These are phyloP conservation scores for Aspergillus sp. DNA, from an alignment of 2,329 filamentous ascomycete species.

Conservation along the genomic window DNA sequence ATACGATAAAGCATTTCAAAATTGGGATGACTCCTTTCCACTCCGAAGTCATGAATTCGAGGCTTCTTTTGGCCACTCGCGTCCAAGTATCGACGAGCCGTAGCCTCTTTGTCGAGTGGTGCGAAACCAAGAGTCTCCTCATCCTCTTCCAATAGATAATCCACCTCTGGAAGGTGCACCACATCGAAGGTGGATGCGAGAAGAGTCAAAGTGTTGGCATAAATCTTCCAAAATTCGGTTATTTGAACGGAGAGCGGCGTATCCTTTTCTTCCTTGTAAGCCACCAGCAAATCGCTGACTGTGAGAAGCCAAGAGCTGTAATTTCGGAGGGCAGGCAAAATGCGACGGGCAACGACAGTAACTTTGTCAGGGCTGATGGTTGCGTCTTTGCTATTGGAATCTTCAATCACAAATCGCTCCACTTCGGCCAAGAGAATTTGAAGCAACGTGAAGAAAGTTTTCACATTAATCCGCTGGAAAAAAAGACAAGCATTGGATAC, in stretches of 20 bases:
- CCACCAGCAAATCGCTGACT: conserved; percentile 50
- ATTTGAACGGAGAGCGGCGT: conserved; percentile 53
- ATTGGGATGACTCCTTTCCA: conserved; percentile 53
- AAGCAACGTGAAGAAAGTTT: conserved; percentile 68
- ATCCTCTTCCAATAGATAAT: conserved; percentile 66
- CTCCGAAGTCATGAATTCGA: conserved; percentile 45
- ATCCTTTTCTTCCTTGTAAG: conserved; percentile 47
- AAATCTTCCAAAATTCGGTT: conserved; percentile 61
- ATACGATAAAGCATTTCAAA: conserved; percentile 65
- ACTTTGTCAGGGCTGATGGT: conserved; percentile 44
- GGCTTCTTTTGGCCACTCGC: conserved; percentile 44
- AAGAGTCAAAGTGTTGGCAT: conserved; percentile 58
- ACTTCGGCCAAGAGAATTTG: conserved; percentile 68
- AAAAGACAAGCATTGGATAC: conserved; percentile 49
- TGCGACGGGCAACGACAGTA: conserved; percentile 54
- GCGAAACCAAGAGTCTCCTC: conserved; percentile 62
- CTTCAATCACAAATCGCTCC: conserved; percentile 51
- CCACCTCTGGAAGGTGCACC: conserved; percentile 49
- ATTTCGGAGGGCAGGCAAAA: conserved; percentile 60
- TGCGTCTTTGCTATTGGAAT: conserved; percentile 38
- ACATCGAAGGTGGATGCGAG: conserved; percentile 57
- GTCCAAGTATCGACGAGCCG: conserved; percentile 49
- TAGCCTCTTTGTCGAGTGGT: conserved; percentile 51
- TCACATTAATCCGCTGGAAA: conserved; percentile 71
- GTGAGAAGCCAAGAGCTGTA: conserved; percentile 65